A percentile compares a stretch with the other conserved stretches of the same genome.
phyloP scores from a whole-genome alignment of 108 stramenopile genomes.

The Cyclotella choctawhatcheeana region DNA sequence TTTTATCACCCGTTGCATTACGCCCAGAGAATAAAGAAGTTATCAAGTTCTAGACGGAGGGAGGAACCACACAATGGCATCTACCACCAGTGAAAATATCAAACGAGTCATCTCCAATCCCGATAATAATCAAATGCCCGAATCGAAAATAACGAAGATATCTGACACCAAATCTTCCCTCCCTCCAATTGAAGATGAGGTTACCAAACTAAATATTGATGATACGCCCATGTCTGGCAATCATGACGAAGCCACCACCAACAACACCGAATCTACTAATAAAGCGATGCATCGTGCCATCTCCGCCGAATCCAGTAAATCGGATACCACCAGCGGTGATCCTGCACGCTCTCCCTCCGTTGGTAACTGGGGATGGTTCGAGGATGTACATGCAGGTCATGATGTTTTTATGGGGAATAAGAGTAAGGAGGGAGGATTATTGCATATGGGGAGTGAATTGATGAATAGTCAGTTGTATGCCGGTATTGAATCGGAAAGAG shows the following conservation, averaged over 20 bases:
- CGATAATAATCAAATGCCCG: conserved; percentile 8
- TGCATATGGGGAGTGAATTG: conserved; percentile 43
- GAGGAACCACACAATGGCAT: not conserved
- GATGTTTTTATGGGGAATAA: conserved; percentile 16
- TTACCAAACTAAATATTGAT: conserved; percentile 7
- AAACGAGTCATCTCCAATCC: conserved; percentile 26
- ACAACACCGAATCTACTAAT: not conserved
- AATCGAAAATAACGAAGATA: conserved; percentile 11
- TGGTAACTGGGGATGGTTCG: conserved; percentile 83
- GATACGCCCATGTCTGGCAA: not conserved
- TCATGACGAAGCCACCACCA: not conserved
- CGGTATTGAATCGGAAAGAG: conserved; percentile 37
- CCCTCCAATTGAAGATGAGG: not conserved
- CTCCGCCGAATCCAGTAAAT: conserved; percentile 1
- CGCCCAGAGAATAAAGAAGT: too few species aligned
- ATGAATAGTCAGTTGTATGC: conserved; percentile 29
- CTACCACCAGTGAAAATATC: not conserved
- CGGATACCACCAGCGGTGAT: conserved; percentile 2
- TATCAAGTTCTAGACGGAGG: too few species aligned
- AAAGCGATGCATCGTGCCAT: not conserved
- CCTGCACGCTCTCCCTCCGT: not conserved
- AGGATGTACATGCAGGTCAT: conserved; percentile 73
- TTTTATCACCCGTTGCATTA: too few species aligned
- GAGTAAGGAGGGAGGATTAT: conserved; percentile 37
- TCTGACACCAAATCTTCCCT: too few species aligned